These are phyloP conservation scores for Dryadomyces quercivorus DNA, from an alignment of 2,329 filamentous ascomycete genomes.

Conservation along the genomic window DNA sequence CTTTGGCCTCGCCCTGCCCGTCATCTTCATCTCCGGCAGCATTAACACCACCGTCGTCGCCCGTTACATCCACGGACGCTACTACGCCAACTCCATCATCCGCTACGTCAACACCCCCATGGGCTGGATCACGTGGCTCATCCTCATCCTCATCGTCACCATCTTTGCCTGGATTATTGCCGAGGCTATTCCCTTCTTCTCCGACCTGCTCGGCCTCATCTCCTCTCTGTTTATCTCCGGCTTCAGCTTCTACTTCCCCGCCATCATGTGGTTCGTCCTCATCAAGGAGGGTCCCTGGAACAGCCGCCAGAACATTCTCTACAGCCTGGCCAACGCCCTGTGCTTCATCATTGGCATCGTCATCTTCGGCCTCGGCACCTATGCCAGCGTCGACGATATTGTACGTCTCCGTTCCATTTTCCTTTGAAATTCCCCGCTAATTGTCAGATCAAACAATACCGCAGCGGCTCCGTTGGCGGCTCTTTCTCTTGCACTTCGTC, in stretches of 20 bases:
- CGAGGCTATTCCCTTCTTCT: slow-evolving; percentile 62
- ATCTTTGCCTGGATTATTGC: slow-evolving; percentile 58
- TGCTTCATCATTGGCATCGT: slow-evolving; percentile 6
- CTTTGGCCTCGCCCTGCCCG: slow-evolving; percentile 58
- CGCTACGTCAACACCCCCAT: slow-evolving; percentile 35
- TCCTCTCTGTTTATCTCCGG: slow-evolving; percentile 38
- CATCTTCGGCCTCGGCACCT: slow-evolving; percentile 6
- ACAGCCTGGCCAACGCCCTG: slow-evolving; percentile 1
- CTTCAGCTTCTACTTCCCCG: slow-evolving; percentile 25
- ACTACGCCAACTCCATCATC: slow-evolving; percentile 29
- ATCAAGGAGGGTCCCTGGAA: slow-evolving; percentile 19
- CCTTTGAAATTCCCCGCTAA: background rate
- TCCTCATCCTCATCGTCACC: slow-evolving; percentile 45
- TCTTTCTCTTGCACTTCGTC: background rate
- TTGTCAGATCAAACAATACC: background rate
- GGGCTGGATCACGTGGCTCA: slow-evolving; percentile 40
- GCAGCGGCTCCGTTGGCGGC: background rate
- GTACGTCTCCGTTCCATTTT: background rate
- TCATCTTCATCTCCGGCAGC: slow-evolving; percentile 57
- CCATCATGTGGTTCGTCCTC: slow-evolving; percentile 22
- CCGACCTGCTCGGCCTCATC: slow-evolving; percentile 46
- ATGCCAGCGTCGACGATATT: slow-evolving; percentile 8
- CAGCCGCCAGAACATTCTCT: slow-evolving; percentile 13
- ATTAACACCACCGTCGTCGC: slow-evolving; percentile 19
- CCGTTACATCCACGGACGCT: slow-evolving; percentile 32